Evolutionary conservation across 2,329 filamentous ascomycete genomes (phyloP).

Genomic region (Fusarium hostae): DNA sequence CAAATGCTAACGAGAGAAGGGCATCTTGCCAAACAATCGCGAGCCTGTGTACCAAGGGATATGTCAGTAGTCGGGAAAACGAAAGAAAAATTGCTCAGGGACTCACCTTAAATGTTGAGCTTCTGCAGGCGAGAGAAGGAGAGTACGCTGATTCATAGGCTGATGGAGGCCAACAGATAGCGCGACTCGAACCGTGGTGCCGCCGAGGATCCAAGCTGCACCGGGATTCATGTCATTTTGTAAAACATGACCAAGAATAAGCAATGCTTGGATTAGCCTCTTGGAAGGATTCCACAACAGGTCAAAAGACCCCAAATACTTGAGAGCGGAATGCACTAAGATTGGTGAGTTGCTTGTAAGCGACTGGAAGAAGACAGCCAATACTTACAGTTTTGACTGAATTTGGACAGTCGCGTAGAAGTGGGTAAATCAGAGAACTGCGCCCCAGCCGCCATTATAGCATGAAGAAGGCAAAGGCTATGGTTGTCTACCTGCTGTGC

Average conservation of each 20-base stretch:
- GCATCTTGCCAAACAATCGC: constrained; percentile 37
- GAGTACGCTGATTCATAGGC: neutral
- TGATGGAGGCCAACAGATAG: constrained; percentile 30
- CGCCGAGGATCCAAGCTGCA: constrained; percentile 34
- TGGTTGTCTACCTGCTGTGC: neutral
- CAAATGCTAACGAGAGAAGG: constrained; percentile 33
- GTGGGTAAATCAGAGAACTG: constrained; percentile 30
- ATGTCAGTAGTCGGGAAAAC: neutral
- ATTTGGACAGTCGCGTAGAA: neutral
- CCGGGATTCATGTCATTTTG: constrained; percentile 37
- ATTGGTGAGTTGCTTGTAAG: neutral
- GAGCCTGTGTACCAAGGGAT: neutral
- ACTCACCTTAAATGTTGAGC: constrained; percentile 16
- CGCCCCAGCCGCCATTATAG: constrained; percentile 34
- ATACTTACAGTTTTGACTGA: constrained; percentile 13
- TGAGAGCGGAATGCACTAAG: constrained; percentile 18
- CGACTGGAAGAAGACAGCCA: accelerated
- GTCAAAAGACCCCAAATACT: constrained; percentile 12
- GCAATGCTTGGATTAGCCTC: constrained; percentile 22
- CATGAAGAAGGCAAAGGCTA: constrained; percentile 28
- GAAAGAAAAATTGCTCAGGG: accelerated
- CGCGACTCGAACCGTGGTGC: constrained; percentile 29
- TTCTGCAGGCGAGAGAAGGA: constrained; percentile 1
- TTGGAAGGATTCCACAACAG: constrained; percentile 28
- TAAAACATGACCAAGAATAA: constrained; percentile 33